Base-by-base conservation (phyloP, 2,329 filamentous ascomycete genomes). In the Fusarium marasasianum region DNA sequence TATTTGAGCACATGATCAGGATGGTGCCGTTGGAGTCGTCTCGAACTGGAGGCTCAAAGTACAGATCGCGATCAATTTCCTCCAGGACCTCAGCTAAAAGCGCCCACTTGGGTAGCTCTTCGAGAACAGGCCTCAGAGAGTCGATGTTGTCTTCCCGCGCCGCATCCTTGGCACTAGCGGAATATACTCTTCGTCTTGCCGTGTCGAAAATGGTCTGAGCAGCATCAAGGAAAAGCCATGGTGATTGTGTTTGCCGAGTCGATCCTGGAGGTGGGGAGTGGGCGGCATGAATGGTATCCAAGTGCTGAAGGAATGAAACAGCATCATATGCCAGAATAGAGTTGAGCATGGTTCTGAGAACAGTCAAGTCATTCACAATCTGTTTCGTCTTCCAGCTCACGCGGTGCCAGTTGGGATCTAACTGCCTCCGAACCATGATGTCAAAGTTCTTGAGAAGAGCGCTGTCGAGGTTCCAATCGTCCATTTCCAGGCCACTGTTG, bases 351-450 rank as follows among this genome's bases (percentile, higher is more conserved):
- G 91, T 91, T 65, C 96, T 90, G 43, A 99, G 87, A 24, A 98
- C 91, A 1, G 92, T 93, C 76, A 99, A 82, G 80, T 98, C 96
- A 77, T 92, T 93, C 64, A 97, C 96, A 76, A 99, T 98, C 82
- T 98, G 95, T 78, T 93, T 94, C 5, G 96, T 98, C 82, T 96
- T 95, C 88, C 94, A 97, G 81, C 93, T 98, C 58, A 98, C 94
- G 61, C 96, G 91, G 84, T 99, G 96, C 96, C 96, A 99, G 66
- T 98, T 95, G 9, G 96, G 95, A 79, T 98, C 95, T 24, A 99
- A 86, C 82, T 99, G 96, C 66, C 95, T 90, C 71, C 96, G 90
- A 57, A 99, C 91, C 63, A 95, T 92, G 69, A 93, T 87, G 81
- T 98, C 96, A 81, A 99, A 99, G 78, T 95, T 97, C 79, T 93